phyloP scores from a whole-genome alignment of 2,329 filamentous ascomycete species.

The Acrodontium crateriforme region DNA sequence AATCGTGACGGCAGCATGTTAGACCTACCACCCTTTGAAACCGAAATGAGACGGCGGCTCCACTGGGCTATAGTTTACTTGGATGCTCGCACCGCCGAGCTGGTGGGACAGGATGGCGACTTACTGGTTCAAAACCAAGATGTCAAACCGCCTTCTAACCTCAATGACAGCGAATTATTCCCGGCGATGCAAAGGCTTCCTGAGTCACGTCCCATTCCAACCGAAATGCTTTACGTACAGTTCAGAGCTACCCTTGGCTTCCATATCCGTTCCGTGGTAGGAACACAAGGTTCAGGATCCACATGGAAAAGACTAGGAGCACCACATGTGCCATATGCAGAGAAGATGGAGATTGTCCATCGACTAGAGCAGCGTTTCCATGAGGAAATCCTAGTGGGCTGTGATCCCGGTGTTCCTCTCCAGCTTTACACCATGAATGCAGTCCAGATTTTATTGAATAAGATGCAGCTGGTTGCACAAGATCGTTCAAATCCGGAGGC shows the following conservation, averaged over 20 bases:
- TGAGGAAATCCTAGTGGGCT: slow-evolving; percentile 12
- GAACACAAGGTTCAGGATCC: slow-evolving; percentile 10
- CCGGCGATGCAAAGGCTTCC: slow-evolving; percentile 28
- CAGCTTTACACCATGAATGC: slow-evolving; percentile 14
- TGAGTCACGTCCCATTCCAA: slow-evolving; percentile 12
- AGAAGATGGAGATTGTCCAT: slow-evolving; percentile 14
- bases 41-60: slow-evolving; percentile 20
- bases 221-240: slow-evolving; percentile 19
- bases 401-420: slow-evolving; percentile 14
- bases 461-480: slow-evolving; percentile 12
- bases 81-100: slow-evolving; percentile 54
- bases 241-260: slow-evolving; percentile 8
- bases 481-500: slow-evolving; percentile 10
- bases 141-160: slow-evolving; percentile 31
- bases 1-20: slow-evolving; percentile 15
- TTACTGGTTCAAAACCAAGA: slow-evolving; percentile 14
- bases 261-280: slow-evolving; percentile 9
- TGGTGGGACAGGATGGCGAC: slow-evolving; percentile 24
- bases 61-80: slow-evolving; percentile 43
- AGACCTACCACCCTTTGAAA: slow-evolving; percentile 20
- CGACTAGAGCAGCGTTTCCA: slow-evolving; percentile 11
- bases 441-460: slow-evolving; percentile 11
- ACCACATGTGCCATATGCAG: slow-evolving; percentile 9
- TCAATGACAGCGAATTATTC: slow-evolving; percentile 38
- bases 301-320: slow-evolving; percentile 12